phyloP scores from a whole-genome alignment of 2,329 filamentous ascomycete species.

The Xylariaceae sp. region DNA sequence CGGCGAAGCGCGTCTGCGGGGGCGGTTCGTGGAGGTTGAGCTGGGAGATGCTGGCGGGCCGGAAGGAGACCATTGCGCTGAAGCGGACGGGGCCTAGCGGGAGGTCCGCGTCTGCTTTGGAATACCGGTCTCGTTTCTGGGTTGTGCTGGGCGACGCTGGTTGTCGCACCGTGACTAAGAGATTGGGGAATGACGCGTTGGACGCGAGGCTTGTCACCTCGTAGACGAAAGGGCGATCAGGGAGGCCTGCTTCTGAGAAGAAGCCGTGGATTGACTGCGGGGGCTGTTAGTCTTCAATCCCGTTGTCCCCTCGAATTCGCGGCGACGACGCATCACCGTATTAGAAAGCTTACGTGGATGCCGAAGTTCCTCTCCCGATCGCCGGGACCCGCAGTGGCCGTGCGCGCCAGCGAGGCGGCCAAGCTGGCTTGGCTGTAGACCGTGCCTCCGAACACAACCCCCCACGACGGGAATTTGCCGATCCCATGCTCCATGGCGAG shows the following conservation, averaged over 20 bases:
- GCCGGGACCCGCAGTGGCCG: conserved; percentile 14
- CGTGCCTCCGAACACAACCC: conserved; percentile 41
- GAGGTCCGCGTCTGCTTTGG: conserved; percentile 37
- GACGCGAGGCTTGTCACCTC: conserved; percentile 43
- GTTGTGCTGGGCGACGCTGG: conserved; percentile 39
- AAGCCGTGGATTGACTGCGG: conserved; percentile 52
- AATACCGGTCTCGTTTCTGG: conserved; percentile 36
- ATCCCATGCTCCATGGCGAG: conserved; percentile 2
- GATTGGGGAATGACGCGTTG: conserved; percentile 47
- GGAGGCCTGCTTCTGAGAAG: conserved; percentile 46
- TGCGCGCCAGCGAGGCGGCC: conserved; percentile 36
- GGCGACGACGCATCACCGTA: too few relatives aligned
- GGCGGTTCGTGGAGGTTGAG: conserved; percentile 40
- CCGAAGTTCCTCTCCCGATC: conserved; percentile 20
- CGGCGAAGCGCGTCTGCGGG: conserved; percentile 41
- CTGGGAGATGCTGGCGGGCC: conserved; percentile 37
- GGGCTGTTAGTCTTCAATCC: not conserved
- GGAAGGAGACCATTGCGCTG: conserved; percentile 51
- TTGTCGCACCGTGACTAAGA: conserved; percentile 48
- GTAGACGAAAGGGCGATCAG: conserved; percentile 52
- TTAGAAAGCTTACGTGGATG: conserved; percentile 38
- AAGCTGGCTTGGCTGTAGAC: conserved; percentile 42
- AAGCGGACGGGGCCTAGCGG: conserved; percentile 45
- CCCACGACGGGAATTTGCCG: conserved; percentile 2
- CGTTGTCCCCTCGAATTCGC: too few relatives aligned